These are phyloP conservation scores for Miscanthus sacchariflorus DNA, from an alignment of 202 grass and related monocot species.

Conservation along the genomic window DNA sequence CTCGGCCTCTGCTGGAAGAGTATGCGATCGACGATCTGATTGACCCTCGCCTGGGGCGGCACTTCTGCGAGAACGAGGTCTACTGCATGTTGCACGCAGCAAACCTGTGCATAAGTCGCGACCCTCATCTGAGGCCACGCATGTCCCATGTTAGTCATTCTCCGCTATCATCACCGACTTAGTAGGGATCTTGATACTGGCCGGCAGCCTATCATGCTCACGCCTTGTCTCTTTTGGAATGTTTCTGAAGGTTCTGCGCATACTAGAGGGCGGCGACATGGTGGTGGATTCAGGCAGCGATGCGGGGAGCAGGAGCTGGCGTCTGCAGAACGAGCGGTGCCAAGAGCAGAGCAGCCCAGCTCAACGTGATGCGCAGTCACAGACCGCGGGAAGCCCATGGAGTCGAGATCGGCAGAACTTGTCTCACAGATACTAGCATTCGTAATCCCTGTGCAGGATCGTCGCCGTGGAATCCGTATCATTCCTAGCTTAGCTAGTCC, in stretches of 20 bases:
- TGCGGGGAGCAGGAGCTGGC: slow-evolving; percentile 79
- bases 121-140: slow-evolving; percentile 81
- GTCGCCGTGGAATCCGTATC: slow-evolving; percentile 6
- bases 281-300: slow-evolving; percentile 69
- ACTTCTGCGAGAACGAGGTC: slow-evolving; percentile 75
- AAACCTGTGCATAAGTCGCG: slow-evolving; percentile 84
- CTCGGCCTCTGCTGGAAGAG: slow-evolving; percentile 78
- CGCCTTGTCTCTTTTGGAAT: neutral
- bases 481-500: too few relatives aligned
- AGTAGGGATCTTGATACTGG: neutral
- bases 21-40: slow-evolving; percentile 67
- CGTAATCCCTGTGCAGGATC: neutral
- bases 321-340: slow-evolving; percentile 44
- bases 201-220: neutral
- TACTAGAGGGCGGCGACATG: slow-evolving; percentile 88
- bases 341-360: slow-evolving; percentile 43
- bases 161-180: neutral
- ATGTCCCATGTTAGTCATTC: slow-evolving; percentile 83
- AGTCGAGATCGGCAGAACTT: slow-evolving; percentile 53
- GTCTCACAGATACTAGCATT: slow-evolving; percentile 33
- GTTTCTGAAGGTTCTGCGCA: slow-evolving; percentile 70
- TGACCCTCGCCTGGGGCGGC: slow-evolving; percentile 63
- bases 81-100: slow-evolving; percentile 96
- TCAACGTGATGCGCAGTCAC: slow-evolving; percentile 30
- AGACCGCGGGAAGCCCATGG: slow-evolving; percentile 52